Evolutionary conservation across 495 filamentous ascomycete species (phyloP), one percentile per base, ranked within the genome.

Genomic region (Pyrenopolyporus hunteri): DNA sequence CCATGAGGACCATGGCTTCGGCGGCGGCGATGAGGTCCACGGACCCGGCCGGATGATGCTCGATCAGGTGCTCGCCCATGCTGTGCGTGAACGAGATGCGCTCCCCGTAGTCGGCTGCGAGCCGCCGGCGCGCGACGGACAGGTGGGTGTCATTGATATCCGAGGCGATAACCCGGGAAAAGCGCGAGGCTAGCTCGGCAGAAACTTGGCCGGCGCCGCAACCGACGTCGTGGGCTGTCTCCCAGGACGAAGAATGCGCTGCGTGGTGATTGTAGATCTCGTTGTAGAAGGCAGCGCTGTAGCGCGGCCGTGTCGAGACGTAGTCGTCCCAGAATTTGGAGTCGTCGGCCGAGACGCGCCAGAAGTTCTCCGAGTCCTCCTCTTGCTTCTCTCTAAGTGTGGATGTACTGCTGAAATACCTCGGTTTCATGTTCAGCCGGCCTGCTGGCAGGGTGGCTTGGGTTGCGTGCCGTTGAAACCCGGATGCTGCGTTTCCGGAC

Each of bases 201-300:
- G 63, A 50, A 14, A 67, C 70, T 1, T 66, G 45, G 13, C 70
- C 70, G 1, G 72, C 60, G 16, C 72, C 70, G 17, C 56, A 59
- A 29, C 68, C 72, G 8, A 74, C 56, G 37, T 74, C 70, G 32
- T 70, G 63, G n/a, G 69, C 70, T 13, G 65, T 36, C 19, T 14
- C 14, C 33, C 46, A 59, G 25, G 9, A 25, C 17, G 25, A 29
- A n/a, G 58, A 59, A 17, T 71, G 65, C 6, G 26, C 45, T 8
- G 54, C 25, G 14, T 73, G 70, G 35, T 73, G 69, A 49, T 47
- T 28, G 39, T 64, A 71, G 50, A 73, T 56, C 7, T 54, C 47
- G 4, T 70, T 35, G 51, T 69, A 73, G 19, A 73, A 67, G 1
- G 35, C 20, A 2, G 22, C 44, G 14, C 19, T 39, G 44, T 57